These are phyloP conservation scores for Fraxinus xanthoxyloides DNA, from an alignment of 305 asterid species.

Conservation along the genomic window DNA sequence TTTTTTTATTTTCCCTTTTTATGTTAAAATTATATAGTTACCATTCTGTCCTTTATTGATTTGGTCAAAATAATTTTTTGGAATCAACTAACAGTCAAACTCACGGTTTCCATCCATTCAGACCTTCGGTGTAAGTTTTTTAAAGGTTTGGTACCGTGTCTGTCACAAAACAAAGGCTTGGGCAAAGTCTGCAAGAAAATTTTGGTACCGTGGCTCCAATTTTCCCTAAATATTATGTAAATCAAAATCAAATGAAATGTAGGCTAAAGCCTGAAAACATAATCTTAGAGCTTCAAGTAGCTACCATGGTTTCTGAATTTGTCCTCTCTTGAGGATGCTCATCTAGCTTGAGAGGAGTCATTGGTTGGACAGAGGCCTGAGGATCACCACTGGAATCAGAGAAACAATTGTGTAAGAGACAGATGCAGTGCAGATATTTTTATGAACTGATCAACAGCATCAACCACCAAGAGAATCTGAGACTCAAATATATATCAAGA, in stretches of 20 bases:
- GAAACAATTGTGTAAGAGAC: slow-evolving; percentile 21
- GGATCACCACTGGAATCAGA: slow-evolving; percentile 63
- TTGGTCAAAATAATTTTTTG: too few species aligned
- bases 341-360: slow-evolving; percentile 53
- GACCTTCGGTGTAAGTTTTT: too few species aligned
- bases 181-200: too few species aligned
- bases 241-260: background rate
- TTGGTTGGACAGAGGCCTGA: slow-evolving; percentile 56
- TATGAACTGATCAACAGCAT: slow-evolving; percentile 1
- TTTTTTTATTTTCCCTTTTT: too few species aligned
- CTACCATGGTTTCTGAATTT: slow-evolving; percentile 53
- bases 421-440: slow-evolving; percentile 3
- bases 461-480: background rate
- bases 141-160: too few species aligned
- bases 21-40: too few species aligned
- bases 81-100: too few species aligned
- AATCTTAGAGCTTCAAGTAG: slow-evolving; percentile 16
- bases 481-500: background rate
- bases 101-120: too few species aligned
- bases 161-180: too few species aligned
- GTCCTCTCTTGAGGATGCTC: slow-evolving; percentile 47
- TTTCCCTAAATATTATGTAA: too few species aligned
- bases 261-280: slow-evolving; percentile 4
- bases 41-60: too few species aligned
- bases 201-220: too few species aligned